A percentile compares a stretch with the other conserved stretches of the same genome.
Conservation (phyloP, 306 rosid species). For the Prunus armeniaca region DNA sequence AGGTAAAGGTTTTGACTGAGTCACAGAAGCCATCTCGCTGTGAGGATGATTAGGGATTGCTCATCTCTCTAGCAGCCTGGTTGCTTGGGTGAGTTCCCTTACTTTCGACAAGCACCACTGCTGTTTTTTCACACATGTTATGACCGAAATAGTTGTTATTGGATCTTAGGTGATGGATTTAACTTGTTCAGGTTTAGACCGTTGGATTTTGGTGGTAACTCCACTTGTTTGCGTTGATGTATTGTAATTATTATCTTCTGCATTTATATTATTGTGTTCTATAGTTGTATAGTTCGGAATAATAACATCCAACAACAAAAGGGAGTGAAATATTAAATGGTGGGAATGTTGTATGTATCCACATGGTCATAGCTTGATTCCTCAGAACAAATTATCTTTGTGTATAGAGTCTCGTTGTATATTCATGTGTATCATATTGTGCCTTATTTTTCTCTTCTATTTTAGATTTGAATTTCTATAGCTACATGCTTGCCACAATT, state of each 20-base stretch:
- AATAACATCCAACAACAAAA: slow-evolving; percentile 1
- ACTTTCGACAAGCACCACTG: neutral
- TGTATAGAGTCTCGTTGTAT: neutral
- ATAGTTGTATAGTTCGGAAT: neutral
- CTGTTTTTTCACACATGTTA: neutral
- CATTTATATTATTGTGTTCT: slow-evolving; percentile 1
- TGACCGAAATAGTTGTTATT: neutral
- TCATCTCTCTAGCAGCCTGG: slow-evolving; percentile 22
- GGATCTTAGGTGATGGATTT: neutral
- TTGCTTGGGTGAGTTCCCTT: slow-evolving; percentile 52
- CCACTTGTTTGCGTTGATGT: slow-evolving; percentile 1
- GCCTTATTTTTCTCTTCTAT: neutral
- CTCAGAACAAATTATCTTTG: neutral
- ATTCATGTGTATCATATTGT: neutral
- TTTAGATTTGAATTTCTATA: neutral
- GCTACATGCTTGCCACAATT: neutral
- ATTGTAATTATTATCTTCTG: neutral
- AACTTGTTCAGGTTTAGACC: neutral
- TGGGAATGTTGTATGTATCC: slow-evolving; percentile 9
- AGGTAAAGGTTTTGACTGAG: slow-evolving; percentile 42
- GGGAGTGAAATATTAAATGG: neutral
- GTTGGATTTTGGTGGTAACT: neutral
- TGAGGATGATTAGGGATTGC: slow-evolving; percentile 62
- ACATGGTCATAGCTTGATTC: neutral
- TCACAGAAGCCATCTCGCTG: slow-evolving; percentile 28